Conservation (phyloP, 1,139 yeast species). For the Zhuliangozyma parablackwelliae region DNA sequence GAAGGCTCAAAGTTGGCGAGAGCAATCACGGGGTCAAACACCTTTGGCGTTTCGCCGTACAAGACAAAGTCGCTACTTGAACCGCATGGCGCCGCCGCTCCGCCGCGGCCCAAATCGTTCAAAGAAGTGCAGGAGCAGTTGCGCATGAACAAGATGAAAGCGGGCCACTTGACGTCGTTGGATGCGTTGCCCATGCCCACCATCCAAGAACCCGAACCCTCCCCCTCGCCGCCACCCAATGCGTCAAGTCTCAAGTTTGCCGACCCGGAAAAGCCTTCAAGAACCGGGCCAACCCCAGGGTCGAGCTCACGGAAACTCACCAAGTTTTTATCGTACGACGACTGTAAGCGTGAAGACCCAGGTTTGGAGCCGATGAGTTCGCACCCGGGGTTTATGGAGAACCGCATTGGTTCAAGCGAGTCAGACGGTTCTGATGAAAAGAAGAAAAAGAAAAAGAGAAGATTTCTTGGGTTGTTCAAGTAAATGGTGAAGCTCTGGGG, state of each 20-base stretch:
- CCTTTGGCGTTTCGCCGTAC: constrained; percentile 37
- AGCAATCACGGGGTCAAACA: constrained; percentile 42
- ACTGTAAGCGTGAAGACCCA: constrained; percentile 22
- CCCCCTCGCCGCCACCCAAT: constrained; percentile 12
- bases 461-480: constrained; percentile 37
- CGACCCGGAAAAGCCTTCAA: constrained; percentile 17
- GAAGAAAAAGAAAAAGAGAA: constrained; percentile 13
- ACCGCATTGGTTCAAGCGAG: not conserved
- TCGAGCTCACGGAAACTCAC: constrained; percentile 1
- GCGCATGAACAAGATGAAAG: constrained; percentile 10
- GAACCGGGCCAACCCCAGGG: not conserved
- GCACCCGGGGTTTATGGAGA: constrained; percentile 23
- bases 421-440: constrained; percentile 1
- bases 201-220: not conserved
- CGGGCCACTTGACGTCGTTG: not conserved
- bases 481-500: no score
- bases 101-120: constrained; percentile 23
- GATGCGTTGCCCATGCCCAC: no score
- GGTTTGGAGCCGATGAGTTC: constrained; percentile 34
- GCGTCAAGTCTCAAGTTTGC: constrained; percentile 24
- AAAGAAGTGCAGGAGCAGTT: constrained; percentile 35
- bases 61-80: constrained; percentile 40
- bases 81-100: no score
- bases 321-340: constrained; percentile 10
- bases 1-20: constrained; percentile 45